Percentiles rank a stretch among this genome's conserved stretches.
phyloP scores from a whole-genome alignment of 2,329 filamentous ascomycete genomes.

The Xylariomycetidae sp. region DNA sequence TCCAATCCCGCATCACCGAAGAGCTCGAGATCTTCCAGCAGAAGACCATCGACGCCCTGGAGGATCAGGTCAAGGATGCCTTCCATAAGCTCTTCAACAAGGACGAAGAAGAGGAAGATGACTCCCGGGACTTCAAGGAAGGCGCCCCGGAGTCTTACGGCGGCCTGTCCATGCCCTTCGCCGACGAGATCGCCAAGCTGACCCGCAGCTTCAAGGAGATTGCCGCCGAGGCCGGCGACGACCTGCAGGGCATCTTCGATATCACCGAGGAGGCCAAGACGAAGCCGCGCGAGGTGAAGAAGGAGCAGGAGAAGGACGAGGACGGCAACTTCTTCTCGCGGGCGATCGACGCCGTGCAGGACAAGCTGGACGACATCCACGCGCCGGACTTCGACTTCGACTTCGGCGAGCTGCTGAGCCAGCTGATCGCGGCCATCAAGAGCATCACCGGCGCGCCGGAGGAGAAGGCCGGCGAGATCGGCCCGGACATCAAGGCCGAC shows the following conservation, averaged over 20 bases:
- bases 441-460: constrained; percentile 39
- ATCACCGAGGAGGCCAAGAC: constrained; percentile 36
- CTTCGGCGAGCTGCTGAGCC: constrained; percentile 37
- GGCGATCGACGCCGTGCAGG: constrained; percentile 35
- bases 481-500: constrained; percentile 40
- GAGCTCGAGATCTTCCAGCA: constrained; percentile 38
- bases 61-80: constrained; percentile 37
- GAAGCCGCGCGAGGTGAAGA: constrained; percentile 12
- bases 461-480: constrained; percentile 38
- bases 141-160: constrained; percentile 35
- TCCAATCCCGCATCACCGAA: constrained; percentile 38
- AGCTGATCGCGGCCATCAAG: constrained; percentile 37
- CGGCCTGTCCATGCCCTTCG: constrained; percentile 36
- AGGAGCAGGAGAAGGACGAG: no score
- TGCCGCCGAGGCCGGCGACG: constrained; percentile 35
- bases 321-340: constrained; percentile 34
- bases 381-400: constrained; percentile 29
- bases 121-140: constrained; percentile 21
- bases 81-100: constrained; percentile 39
- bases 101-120: constrained; percentile 14
- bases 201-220: constrained; percentile 35
- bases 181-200: constrained; percentile 36
- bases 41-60: constrained; percentile 40
- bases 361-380: constrained; percentile 30
- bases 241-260: constrained; percentile 37